Evolutionary conservation across 768 basidiomycete species (phyloP).

Genomic region (Coprinopsis sp.): DNA sequence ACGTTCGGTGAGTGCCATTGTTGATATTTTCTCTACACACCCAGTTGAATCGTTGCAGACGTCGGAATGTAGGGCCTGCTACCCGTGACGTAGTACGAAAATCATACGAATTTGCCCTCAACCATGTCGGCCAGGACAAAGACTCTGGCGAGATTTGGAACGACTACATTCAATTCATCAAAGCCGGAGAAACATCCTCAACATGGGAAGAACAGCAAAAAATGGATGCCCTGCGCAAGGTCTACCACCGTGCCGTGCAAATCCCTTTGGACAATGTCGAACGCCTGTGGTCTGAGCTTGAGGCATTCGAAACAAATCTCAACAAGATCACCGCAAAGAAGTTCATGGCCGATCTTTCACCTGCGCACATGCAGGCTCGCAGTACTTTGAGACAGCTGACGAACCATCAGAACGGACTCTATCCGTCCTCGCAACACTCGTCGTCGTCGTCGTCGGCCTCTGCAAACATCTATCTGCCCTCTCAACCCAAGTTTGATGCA

Average conservation of each 20-base stretch:
- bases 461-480: slow-evolving; percentile 57
- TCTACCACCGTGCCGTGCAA: slow-evolving; percentile 90
- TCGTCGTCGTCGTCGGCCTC: slow-evolving; percentile 23
- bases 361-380: slow-evolving; percentile 93
- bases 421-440: slow-evolving; percentile 41
- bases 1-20: slow-evolving; percentile 67
- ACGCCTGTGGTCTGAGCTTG: slow-evolving; percentile 88
- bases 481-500: slow-evolving; percentile 66
- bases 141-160: slow-evolving; percentile 91
- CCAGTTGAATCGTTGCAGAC: slow-evolving; percentile 35
- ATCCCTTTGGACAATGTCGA: slow-evolving; percentile 94
- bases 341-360: slow-evolving; percentile 89
- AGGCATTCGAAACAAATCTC: slow-evolving; percentile 83
- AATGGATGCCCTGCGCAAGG: slow-evolving; percentile 87
- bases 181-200: slow-evolving; percentile 69
- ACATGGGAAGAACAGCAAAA: slow-evolving; percentile 97
- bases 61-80: slow-evolving; percentile 58
- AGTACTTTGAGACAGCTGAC: slow-evolving; percentile 79
- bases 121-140: slow-evolving; percentile 85
- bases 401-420: slow-evolving; percentile 62
- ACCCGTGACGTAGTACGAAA: slow-evolving; percentile 77
- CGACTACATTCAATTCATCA: slow-evolving; percentile 90
- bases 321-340: slow-evolving; percentile 96
- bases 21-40: slow-evolving; percentile 15
- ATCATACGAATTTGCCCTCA: slow-evolving; percentile 91